Conservation (phyloP, 257 asterid species). For the Linderniella brevidens region DNA sequence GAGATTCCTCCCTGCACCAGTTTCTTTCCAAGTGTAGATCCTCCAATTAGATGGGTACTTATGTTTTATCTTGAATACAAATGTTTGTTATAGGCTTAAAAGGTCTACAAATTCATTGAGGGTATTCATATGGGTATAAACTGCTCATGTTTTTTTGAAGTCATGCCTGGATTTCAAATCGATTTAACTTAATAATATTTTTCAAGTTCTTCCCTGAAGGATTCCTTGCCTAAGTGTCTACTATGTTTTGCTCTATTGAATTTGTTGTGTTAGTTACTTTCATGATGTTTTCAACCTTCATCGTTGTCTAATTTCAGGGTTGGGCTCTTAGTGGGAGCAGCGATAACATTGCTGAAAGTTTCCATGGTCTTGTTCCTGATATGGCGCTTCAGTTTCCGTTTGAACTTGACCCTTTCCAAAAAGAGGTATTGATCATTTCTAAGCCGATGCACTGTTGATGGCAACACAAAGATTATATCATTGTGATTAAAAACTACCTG, state of each 20-base stretch:
- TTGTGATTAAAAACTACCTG: too few species aligned
- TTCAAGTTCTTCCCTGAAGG: too few species aligned
- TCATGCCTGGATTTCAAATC: constrained; percentile 1
- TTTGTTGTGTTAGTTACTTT: neutral
- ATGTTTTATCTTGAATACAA: too few species aligned
- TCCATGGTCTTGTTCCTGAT: constrained; percentile 85
- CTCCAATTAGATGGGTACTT: too few species aligned
- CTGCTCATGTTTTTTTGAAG: neutral
- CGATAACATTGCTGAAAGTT: constrained; percentile 50
- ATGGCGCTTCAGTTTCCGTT: constrained; percentile 89
- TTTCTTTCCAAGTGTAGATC: too few species aligned
- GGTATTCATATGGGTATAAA: too few species aligned
- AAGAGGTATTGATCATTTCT: constrained; percentile 47
- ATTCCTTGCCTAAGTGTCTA: too few species aligned
- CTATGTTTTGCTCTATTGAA: neutral
- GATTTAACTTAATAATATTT: too few species aligned
- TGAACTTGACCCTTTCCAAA: constrained; percentile 90
- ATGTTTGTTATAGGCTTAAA: too few species aligned
- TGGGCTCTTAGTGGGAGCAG: constrained; percentile 61
- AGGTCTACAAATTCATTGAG: too few species aligned
- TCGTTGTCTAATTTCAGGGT: constrained; percentile 19
- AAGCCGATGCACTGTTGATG: constrained; percentile 5
- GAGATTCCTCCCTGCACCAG: too few species aligned
- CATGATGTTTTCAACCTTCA: neutral
- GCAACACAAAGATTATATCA: too few species aligned